Evolutionary conservation across 202 grass and related monocot species (phyloP), one percentile per base, ranked within the genome.

Genomic region (Carex arenaria): DNA sequence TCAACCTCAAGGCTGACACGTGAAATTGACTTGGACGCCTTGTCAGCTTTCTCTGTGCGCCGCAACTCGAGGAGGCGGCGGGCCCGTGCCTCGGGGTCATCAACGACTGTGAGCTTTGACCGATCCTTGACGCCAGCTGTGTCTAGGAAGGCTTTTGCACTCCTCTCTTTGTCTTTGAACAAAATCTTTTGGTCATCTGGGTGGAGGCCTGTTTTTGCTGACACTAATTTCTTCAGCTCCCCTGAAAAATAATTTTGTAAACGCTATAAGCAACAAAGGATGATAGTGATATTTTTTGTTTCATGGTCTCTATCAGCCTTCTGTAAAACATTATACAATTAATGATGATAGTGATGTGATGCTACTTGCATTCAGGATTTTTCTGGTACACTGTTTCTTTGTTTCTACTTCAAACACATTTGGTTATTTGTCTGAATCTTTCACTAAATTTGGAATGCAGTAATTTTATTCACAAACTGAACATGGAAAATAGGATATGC

Each of bases 111-210:
- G 12, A 95, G 43, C 90, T 89, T 92, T 43, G 93, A 95, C 0
- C 93, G 75, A 80, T 95, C 93, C 80, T 87, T 93, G 20, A 95
- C 90, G 31, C 93, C 87, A 69, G 85, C 82, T 73, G 81, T 85
- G 85, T 95, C 90, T 2, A 95, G 90, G 83, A 92, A 93, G 51
- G 87, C 88, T 81, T 95, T 95, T 54, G 88, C 74, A 66, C 89
- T 86, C 8, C 82, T 82, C 87, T 90, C 94, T 85, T 90, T 97
- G 89, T 87, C 86, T 85, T 93, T 97, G 89, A 90, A 97, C 73
- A 90, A 32, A 42, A 93, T 57, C 82, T 91, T 90, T 64, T 83
- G 89, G 87, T 97, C 94, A 13, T 97, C 91, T 7, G 94, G 94
- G 86, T 93, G 94, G 15, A 91, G 79, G n/a, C 86, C 82, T 70